Evolutionary conservation across 2,329 filamentous ascomycete genomes (phyloP).

Genomic region (Fusarium scirpi): DNA sequence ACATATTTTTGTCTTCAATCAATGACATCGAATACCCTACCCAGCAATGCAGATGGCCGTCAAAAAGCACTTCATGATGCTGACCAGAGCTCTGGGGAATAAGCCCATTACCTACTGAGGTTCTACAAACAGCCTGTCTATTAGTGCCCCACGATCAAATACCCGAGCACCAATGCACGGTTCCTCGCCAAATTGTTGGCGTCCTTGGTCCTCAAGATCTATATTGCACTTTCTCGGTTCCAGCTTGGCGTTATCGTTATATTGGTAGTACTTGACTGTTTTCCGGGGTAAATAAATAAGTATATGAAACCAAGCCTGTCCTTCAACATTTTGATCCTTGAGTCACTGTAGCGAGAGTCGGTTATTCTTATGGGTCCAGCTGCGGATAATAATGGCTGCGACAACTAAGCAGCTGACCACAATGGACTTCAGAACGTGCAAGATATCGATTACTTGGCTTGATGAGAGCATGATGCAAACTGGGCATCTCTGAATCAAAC

Average conservation of each 20-base stretch:
- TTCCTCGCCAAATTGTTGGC: not conserved
- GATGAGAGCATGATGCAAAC: slow-evolving; percentile 5
- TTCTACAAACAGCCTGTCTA: not conserved
- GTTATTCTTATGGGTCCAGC: slow-evolving; percentile 1
- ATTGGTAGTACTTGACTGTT: not conserved
- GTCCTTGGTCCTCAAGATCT: not conserved
- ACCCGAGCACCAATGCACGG: not conserved
- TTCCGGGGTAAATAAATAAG: not conserved
- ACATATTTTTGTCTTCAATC: not conserved
- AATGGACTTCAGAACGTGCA: slow-evolving; percentile 1
- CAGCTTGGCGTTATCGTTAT: not conserved
- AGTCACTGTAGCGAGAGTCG: not conserved
- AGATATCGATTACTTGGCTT: slow-evolving; percentile 5
- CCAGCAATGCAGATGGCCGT: not conserved
- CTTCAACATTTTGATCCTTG: not conserved
- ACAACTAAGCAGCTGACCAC: slow-evolving; percentile 20
- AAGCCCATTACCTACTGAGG: not conserved
- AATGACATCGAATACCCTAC: not conserved
- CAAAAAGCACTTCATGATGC: not conserved
- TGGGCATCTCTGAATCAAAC: not conserved
- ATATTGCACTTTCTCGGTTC: not conserved
- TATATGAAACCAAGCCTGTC: not conserved
- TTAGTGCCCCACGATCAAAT: not conserved
- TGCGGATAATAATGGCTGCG: not conserved
- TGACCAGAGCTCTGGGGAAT: not conserved